Conservation (phyloP, 1,284 basidiomycete species). For the Rhodofomes roseus region DNA sequence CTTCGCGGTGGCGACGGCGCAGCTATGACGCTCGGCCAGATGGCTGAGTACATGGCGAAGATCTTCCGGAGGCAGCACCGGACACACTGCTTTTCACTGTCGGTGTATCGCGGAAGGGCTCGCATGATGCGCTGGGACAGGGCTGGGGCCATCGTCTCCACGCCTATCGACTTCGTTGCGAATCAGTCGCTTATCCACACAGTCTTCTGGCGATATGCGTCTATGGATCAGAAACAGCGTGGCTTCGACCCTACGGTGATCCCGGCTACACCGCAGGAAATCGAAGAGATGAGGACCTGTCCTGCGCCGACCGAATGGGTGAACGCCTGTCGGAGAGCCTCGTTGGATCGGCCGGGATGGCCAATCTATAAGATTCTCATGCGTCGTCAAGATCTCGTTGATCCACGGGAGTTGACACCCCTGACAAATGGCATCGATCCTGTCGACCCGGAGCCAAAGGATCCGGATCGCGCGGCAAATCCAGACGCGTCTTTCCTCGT, state of each 20-base stretch:
- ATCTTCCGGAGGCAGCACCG: slow-evolving; percentile 10
- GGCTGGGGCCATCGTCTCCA: slow-evolving; percentile 12
- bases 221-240: slow-evolving; percentile 1
- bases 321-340: neutral
- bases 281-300: neutral
- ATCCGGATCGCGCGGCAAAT: too few species aligned
- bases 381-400: neutral
- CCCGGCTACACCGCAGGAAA: neutral
- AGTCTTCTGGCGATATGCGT: slow-evolving; percentile 12
- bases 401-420: neutral
- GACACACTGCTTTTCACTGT: slow-evolving; percentile 9
- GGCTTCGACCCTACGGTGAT: slow-evolving; percentile 13
- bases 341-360: neutral
- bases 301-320: neutral
- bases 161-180: slow-evolving; percentile 10
- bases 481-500: neutral
- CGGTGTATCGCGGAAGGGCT: slow-evolving; percentile 9
- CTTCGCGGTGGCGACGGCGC: too few species aligned
- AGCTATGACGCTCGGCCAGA: neutral
- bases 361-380: slow-evolving; percentile 1
- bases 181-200: slow-evolving; percentile 4
- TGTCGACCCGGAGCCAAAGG: too few species aligned
- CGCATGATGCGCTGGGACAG: slow-evolving; percentile 17
- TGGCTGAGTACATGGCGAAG: neutral
- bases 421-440: neutral